phyloP scores from a whole-genome alignment of 2,329 filamentous ascomycete genomes.

The Dothistroma pini region DNA sequence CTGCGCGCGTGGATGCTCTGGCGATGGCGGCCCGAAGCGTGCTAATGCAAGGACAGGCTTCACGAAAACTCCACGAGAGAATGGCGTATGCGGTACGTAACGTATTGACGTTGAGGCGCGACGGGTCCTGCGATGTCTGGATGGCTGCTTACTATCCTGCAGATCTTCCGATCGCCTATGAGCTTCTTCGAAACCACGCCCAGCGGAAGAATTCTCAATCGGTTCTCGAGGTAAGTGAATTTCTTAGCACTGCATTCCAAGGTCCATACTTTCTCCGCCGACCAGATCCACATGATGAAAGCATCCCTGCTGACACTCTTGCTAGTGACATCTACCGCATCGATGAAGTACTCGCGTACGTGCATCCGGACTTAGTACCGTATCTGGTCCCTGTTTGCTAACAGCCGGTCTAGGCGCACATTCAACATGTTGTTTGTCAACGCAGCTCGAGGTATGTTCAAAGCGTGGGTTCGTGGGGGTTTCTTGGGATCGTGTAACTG shows the following conservation, averaged over 20 bases:
- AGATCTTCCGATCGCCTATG: constrained; percentile 85
- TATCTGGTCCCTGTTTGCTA: constrained; percentile 21
- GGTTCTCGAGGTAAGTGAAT: constrained; percentile 77
- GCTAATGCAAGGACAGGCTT: constrained; percentile 57
- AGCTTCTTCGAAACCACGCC: constrained; percentile 98
- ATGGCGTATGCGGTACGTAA: constrained; percentile 11
- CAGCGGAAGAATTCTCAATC: constrained; percentile 90
- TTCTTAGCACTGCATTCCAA: constrained; percentile 6
- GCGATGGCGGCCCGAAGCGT: constrained; percentile 22
- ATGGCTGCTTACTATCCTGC: constrained; percentile 9
- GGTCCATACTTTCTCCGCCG: constrained; percentile 4
- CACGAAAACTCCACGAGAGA: constrained; percentile 89
- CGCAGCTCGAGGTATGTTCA: constrained; percentile 45
- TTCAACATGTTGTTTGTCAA: constrained; percentile 81
- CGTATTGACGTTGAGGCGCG: neutral
- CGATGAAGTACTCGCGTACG: constrained; percentile 80
- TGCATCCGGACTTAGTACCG: constrained; percentile 25
- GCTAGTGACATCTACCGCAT: constrained; percentile 38
- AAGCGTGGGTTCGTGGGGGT: constrained; percentile 11
- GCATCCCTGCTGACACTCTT: neutral
- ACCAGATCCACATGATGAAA: constrained; percentile 6
- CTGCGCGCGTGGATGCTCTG: constrained; percentile 20
- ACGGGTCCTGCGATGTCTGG: neutral
- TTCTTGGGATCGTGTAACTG: constrained; percentile 8
- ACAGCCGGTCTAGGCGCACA: constrained; percentile 56